Evolutionary conservation across 306 rosid species (phyloP), one percentile per base, ranked within the genome.

Genomic region (Arachis hypogaea): DNA sequence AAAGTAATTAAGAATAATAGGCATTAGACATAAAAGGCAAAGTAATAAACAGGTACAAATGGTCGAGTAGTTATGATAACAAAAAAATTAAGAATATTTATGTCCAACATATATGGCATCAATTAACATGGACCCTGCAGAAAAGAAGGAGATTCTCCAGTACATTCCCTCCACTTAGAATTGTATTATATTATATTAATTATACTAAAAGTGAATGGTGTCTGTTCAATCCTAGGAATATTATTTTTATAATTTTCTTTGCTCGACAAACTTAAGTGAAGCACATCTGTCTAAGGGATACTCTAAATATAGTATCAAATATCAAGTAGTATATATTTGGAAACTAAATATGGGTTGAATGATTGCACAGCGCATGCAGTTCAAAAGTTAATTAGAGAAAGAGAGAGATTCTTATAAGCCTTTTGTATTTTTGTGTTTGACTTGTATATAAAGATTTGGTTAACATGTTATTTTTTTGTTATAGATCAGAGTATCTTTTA

Each of bases 221-320:
- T 83, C 65, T 75, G 42, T 78, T 78, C 55, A 59, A 51, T 74
- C 77, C 73, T 38, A n/a, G 9, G 65, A 33, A 43, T 60, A 49
- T 22, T 60, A 49, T 22, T 64, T 44, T 54, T 12, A n/a, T 33
- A 33, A 33, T 5, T 60, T 47, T 45, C 22, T 68, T 59, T 55
- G 52, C 76, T 55, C 52, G 69, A 78, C 75, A 63, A 51, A 11
- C 65, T 69, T 51, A 59, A 64, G 68, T 69, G 80, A 82, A 78
- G 40, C 45, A 60, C 59, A 70, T 58, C 49, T 54, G 50, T 80
- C 62, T 10, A 38, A 18, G 66, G 12, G 55, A 52, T 71, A 14
- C 36, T 51, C 68, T 59, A 33, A 33, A 33, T 33, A 10, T 46
- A 66, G 41, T 78, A 12, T 46, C 63, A 57, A 33, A 33, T 33